A percentile compares a stretch with the other conserved stretches of the same genome.
Conservation (phyloP, 306 rosid species). For the Spatholobus suberectus region DNA sequence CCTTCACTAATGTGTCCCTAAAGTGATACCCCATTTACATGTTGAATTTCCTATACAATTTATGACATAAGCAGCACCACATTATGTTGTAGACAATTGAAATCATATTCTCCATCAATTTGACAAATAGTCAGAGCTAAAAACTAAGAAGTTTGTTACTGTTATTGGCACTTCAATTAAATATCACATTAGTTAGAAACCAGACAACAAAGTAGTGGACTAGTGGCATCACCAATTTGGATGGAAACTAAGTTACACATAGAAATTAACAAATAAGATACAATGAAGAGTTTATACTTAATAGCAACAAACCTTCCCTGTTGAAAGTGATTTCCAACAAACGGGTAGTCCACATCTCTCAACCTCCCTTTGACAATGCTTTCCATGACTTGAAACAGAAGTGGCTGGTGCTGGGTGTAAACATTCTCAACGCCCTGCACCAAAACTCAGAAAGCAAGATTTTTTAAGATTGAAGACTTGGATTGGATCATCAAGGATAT, state of each 20-base stretch:
- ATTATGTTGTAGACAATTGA: neutral
- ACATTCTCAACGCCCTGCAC: slow-evolving; percentile 91
- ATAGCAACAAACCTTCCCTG: slow-evolving; percentile 86
- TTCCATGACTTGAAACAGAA: slow-evolving; percentile 90
- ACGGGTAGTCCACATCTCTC: slow-evolving; percentile 93
- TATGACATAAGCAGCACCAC: neutral
- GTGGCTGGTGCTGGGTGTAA: slow-evolving; percentile 94
- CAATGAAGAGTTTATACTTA: slow-evolving; percentile 24
- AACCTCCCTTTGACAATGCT: slow-evolving; percentile 88
- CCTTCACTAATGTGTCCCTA: slow-evolving; percentile 5
- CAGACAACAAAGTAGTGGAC: slow-evolving; percentile 5
- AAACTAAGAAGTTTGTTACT: neutral
- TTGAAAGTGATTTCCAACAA: slow-evolving; percentile 89
- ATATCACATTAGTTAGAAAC: slow-evolving; percentile 3
- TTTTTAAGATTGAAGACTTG: slow-evolving; percentile 34
- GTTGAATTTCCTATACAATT: slow-evolving; percentile 2
- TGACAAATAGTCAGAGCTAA: neutral
- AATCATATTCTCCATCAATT: slow-evolving; percentile 18
- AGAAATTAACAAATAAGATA: slow-evolving; percentile 26
- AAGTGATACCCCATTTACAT: slow-evolving; percentile 5
- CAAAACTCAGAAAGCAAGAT: slow-evolving; percentile 38
- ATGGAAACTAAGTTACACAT: slow-evolving; percentile 29
- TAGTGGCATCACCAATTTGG: neutral
- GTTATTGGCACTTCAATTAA: slow-evolving; percentile 4
- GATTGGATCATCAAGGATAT: slow-evolving; percentile 32